phyloP scores from a whole-genome alignment of 1,284 basidiomycete species.

The Malassezia nana region DNA sequence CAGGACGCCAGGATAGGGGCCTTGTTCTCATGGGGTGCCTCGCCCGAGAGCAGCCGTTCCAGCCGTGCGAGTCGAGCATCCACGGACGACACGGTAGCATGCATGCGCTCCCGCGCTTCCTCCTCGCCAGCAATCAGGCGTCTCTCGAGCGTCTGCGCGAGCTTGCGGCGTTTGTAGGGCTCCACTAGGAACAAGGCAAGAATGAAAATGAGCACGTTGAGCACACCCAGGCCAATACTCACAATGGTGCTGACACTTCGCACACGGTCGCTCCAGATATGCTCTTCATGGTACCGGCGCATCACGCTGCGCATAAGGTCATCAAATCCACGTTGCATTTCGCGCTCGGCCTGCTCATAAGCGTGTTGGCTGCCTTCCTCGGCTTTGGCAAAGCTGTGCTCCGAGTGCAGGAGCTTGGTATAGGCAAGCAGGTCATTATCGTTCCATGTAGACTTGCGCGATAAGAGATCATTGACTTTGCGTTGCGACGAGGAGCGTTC shows the following conservation, averaged over 20 bases:
- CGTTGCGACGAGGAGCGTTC: constrained; percentile 27
- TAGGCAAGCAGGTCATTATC: constrained; percentile 34
- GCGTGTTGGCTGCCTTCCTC: constrained; percentile 25
- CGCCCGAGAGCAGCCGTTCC: not conserved
- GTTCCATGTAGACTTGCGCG: constrained; percentile 34
- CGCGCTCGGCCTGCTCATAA: constrained; percentile 27
- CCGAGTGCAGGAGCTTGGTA: constrained; percentile 34
- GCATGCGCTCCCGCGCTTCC: constrained; percentile 20
- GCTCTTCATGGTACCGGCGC: constrained; percentile 44
- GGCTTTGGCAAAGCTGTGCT: constrained; percentile 27
- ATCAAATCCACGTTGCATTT: constrained; percentile 34
- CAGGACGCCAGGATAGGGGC: not conserved
- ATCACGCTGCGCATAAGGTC: constrained; percentile 36
- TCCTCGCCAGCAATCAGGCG: constrained; percentile 33
- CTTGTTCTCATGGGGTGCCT: not conserved
- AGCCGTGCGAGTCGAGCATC: constrained; percentile 15
- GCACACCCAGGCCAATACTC: constrained; percentile 29
- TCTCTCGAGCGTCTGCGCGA: constrained; percentile 42
- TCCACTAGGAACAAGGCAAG: constrained; percentile 42
- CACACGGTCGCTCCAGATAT: constrained; percentile 42
- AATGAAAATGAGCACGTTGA: constrained; percentile 42
- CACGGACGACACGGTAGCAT: constrained; percentile 22
- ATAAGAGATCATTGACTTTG: constrained; percentile 37
- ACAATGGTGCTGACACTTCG: constrained; percentile 34
- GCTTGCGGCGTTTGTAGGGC: constrained; percentile 44